Conservation (phyloP, 805 yeast genomes). For the Hanseniaspora singularis region DNA sequence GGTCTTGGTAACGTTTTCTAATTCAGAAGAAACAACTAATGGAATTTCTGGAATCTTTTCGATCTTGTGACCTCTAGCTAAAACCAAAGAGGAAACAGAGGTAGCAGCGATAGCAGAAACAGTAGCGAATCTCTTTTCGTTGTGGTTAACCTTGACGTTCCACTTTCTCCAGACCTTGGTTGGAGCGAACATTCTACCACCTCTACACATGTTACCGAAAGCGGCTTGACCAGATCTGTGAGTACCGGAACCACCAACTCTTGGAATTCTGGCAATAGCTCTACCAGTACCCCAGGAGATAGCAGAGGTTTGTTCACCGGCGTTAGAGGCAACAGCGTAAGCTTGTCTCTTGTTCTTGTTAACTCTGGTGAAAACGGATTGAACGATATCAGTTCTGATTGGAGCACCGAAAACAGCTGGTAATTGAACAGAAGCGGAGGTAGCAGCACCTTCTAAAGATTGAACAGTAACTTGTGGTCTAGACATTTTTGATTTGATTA, state of each 20-base stretch:
- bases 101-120: slow-evolving; percentile 99
- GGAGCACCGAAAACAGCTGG: slow-evolving; percentile 99
- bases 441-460: slow-evolving; percentile 75
- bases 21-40: slow-evolving; percentile 85
- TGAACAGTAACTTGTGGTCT: slow-evolving; percentile 97
- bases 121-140: slow-evolving; percentile 99
- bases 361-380: slow-evolving; percentile 94
- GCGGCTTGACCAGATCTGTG: slow-evolving; percentile 99
- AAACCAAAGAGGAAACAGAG: slow-evolving; percentile 93
- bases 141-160: slow-evolving; percentile 99
- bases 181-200: slow-evolving; percentile 99
- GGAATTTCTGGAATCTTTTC: slow-evolving; percentile 98
- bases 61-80: slow-evolving; percentile 99
- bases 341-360: slow-evolving; percentile 99
- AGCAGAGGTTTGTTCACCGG: slow-evolving; percentile 99
- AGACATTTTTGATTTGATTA: slow-evolving; percentile 40
- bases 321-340: slow-evolving; percentile 97
- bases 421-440: slow-evolving; percentile 73
- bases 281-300: slow-evolving; percentile 99
- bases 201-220: slow-evolving; percentile 99
- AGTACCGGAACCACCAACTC: slow-evolving; percentile 99
- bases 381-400: slow-evolving; percentile 98
- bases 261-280: slow-evolving; percentile 99
- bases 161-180: slow-evolving; percentile 99
- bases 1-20: slow-evolving; percentile 90